Conservation (phyloP, 1,139 yeast genomes). For the Debaryomyces subglobosus region DNA sequence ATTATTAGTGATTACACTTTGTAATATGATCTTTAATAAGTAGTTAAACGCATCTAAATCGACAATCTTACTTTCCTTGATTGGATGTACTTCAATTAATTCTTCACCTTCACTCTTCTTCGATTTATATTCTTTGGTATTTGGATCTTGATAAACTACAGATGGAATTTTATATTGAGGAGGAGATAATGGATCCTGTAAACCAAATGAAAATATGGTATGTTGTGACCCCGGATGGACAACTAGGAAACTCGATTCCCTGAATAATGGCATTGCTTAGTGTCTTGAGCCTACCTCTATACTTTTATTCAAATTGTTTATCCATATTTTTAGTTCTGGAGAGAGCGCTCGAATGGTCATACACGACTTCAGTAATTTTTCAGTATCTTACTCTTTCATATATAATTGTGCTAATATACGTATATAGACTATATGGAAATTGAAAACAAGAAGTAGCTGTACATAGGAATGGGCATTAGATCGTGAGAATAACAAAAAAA, state of each 20-base stretch:
- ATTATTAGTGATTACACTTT: conserved; percentile 54
- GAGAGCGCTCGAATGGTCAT: neutral
- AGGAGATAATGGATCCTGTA: conserved; percentile 76
- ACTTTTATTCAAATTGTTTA: neutral
- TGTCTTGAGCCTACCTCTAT: neutral
- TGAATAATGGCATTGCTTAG: conserved; percentile 54
- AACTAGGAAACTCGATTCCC: conserved; percentile 63
- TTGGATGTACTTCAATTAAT: conserved; percentile 58
- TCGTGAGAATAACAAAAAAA: neutral
- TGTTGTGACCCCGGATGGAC: conserved; percentile 80
- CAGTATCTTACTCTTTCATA: neutral
- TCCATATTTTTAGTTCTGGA: conserved; percentile 2
- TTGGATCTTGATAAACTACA: conserved; percentile 60
- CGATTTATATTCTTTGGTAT: conserved; percentile 44
- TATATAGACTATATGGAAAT: neutral
- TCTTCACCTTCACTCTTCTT: conserved; percentile 32
- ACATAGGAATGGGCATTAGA: neutral
- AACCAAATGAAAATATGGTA: conserved; percentile 79
- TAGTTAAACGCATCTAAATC: conserved; percentile 73
- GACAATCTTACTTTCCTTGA: conserved; percentile 62
- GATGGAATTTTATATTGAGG: conserved; percentile 80
- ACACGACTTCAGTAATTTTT: conserved; percentile 1
- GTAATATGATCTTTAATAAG: conserved; percentile 62
- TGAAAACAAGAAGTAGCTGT: neutral
- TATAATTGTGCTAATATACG: neutral